Evolutionary conservation across 2,329 filamentous ascomycete species (phyloP), one percentile per base, ranked within the genome.

Genomic region (Colletotrichum tropicicola): DNA sequence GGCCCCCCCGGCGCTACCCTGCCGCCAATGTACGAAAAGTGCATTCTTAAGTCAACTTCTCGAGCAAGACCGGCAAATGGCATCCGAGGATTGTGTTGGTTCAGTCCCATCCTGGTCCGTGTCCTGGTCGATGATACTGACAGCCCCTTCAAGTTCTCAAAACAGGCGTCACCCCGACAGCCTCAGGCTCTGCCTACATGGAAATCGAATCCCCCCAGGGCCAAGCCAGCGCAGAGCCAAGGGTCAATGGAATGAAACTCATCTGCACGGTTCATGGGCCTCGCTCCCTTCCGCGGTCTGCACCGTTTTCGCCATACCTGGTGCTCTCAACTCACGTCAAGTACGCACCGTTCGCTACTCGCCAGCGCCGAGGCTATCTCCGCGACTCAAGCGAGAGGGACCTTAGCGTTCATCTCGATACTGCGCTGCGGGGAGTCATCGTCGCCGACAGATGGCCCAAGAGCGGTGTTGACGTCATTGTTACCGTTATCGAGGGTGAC

Each of bases 381-480:
- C 89, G 94, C 48, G 95, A 98, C 76, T 85, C 91, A 15, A 91
- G 87, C 67, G 96, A 99, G 80, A 88, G 94, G 53, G 96, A 99
- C 74, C 85, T 99, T 2, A 93, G 93, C 12, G 91, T 94, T 10
- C 95, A 98, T 75, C 83, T 99, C 3, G 94, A 98, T 78, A 95
- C 93, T 15, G 94, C 96, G 25, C 83, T 99, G 53, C 88, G 94
- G 32, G 95, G 95, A 1, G 92, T 93, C 7, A 89, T 98, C 53
- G 95, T 98, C 73, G 94, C 93, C 13, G 94, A 98, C 75, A 86
- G 95, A 62, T 99, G 95, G 93, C 96, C 96, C n/a, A 99, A 99
- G 83, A 97, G 93, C 76, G 94, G 93, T 45, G 90, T 97, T n/a
- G 96, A 99, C 75, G 90, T 99, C 41, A 91, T 97, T 17, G 89